These are phyloP conservation scores for Bacidia rubella DNA, from an alignment of 495 filamentous ascomycete species.

Conservation along the genomic window DNA sequence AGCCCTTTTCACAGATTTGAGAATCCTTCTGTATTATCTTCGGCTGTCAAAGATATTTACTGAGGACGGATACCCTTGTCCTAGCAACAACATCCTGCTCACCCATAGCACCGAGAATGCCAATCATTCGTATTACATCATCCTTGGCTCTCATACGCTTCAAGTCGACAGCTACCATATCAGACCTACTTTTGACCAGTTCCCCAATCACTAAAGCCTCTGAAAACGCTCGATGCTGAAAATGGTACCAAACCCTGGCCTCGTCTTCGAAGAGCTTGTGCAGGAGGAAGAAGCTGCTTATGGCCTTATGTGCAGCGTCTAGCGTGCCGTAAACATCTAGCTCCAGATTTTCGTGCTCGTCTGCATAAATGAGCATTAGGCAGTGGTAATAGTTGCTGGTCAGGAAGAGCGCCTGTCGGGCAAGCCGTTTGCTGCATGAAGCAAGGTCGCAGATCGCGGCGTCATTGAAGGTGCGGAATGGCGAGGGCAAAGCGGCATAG, in stretches of 20 bases:
- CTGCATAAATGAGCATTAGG: conserved; percentile 53
- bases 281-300: conserved; percentile 51
- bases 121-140: conserved; percentile 48
- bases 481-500: conserved; percentile 47
- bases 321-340: conserved; percentile 52
- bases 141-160: conserved; percentile 39
- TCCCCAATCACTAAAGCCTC: conserved; percentile 38
- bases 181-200: conserved; percentile 17
- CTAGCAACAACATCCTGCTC: conserved; percentile 40
- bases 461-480: conserved; percentile 48
- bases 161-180: conserved; percentile 32
- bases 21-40: no score
- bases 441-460: conserved; percentile 36
- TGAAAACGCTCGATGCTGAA: conserved; percentile 58
- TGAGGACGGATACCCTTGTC: conserved; percentile 42
- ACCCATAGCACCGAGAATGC: conserved; percentile 41
- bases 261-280: conserved; percentile 48
- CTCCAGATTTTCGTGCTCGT: conserved; percentile 43
- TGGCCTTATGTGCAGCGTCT: conserved; percentile 52
- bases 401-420: conserved; percentile 55
- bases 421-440: conserved; percentile 39
- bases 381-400: conserved; percentile 62
- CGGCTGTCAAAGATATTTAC: conserved; percentile 38
- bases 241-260: conserved; percentile 64
- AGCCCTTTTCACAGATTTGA: no score